Evolutionary conservation across 73 alveolate species (phyloP), one percentile per base, ranked within the genome.

Genomic region (Paramecium pentaurelia): DNA sequence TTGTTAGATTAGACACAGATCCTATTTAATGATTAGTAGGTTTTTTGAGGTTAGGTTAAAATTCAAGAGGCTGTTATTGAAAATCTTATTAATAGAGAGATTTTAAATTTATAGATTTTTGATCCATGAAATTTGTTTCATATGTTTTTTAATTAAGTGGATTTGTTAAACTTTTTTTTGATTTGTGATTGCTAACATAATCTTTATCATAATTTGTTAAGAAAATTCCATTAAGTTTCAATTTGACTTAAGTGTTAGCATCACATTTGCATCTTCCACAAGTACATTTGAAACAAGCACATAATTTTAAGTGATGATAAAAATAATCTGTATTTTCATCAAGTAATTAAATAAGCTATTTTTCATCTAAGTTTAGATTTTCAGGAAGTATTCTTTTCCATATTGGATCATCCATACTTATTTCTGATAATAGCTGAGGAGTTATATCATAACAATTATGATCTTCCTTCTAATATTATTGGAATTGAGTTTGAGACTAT

Each of bases 181-280:
- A 42, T 32, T 64, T 64, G 12, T 34, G 42, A 64, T 34, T 28
- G 20, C 0, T 28, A 3, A 64, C 28, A 64, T 8, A 64, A 64
- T 64, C 84, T 32, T 64, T 64, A 8, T 64, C 84, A 64, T 64
- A 64, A 32, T 32, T 34, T 11, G 84, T 64, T 64, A 32, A 64
- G 47, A 64, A 64, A 11, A 34, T 34, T 32, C 84, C 84, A 64
- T 64, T 64, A 6, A 64, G 47, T 64, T 64, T 28, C 7, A 64
- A 12, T 64, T 64, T 64, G 2, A 64, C 27, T 32, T 64, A 14
- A 3, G 8, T 64, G 9, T 1, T 64, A 64, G 84, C 84, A 64
- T 64, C 84, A 64, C 84, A 64, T 64, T 64, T 64, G 12, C 84
- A 64, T 28, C 84, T 64, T 14, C 84, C 84, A 64, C 84, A 64